Evolutionary conservation across 169 alveolate genomes (phyloP), one percentile per base, ranked within the genome.

Genomic region (Eimeria sp.): DNA sequence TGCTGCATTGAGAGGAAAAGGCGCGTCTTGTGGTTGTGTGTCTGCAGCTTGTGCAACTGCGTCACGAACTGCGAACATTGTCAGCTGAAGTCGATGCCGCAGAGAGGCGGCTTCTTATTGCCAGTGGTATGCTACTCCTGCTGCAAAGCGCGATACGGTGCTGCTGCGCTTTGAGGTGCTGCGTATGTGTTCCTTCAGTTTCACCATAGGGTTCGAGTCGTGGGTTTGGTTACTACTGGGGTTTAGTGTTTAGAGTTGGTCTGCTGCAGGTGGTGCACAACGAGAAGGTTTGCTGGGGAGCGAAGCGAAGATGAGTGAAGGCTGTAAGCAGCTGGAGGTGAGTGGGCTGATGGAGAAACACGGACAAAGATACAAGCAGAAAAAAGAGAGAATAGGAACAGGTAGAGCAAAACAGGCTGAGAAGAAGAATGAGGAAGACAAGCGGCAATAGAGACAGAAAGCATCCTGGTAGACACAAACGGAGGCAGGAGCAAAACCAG

Each of bases 301-400:
- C 14, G 67, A 78, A 45, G 65, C 25, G 88, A 78, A 78, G 88
- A 47, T 78, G 88, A 25, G 5, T 47, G 88, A 78, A 47, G 88
- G 88, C 88, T 78, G 88, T 43, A 78, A 78, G 20, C 88, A 78
- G 18, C 65, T 78, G 43, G 88, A 49, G 65, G 88, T 78, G 61
- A 34, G 51, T 6, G n/a, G 27, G 34, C 11, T 5, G n/a, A n/a
- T n/a, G n/a, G 54, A 3, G 51, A 7, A 9, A 54, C 6, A 10
- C 10, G 40, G 5, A 10, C 34, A 7, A 63, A 63, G 25, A 3
- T 63, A 25, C 67, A 14, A 58, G 67, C n/a, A n/a, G n/a, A n/a
- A n/a, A n/a, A n/a, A n/a, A n/a, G 22, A 58, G 67, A 58, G 5
- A 58, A 58, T 58, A 5, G 22, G 16, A 7, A 58, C 25, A 16